Conservation (phyloP, 768 basidiomycete species). For the Dacryopinax primogenitus region DNA sequence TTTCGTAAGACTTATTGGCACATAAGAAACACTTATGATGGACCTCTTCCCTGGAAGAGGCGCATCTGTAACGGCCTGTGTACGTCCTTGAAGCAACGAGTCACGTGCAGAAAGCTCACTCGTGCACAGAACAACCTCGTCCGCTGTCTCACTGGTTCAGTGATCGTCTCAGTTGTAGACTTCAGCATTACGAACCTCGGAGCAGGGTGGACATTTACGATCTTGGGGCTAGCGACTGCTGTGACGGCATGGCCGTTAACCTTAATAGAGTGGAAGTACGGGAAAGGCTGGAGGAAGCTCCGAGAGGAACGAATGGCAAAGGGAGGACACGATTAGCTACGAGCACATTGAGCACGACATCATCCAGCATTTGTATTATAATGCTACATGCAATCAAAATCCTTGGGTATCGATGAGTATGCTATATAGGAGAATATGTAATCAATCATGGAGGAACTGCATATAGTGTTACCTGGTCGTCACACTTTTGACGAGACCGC, state of each 20-base stretch:
- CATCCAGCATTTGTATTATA: neutral
- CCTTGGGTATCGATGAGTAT: neutral
- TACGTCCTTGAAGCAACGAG: neutral
- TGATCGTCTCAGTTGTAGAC: constrained; percentile 9
- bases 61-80: constrained; percentile 23
- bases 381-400: neutral
- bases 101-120: neutral
- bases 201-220: neutral
- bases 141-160: constrained; percentile 18
- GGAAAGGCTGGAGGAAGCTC: neutral
- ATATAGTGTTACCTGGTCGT: neutral
- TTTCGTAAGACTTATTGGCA: neutral
- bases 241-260: neutral
- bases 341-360: neutral
- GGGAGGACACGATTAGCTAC: neutral
- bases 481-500: constrained; percentile 42
- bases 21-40: constrained; percentile 18
- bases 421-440: no score
- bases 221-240: neutral
- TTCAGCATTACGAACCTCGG: neutral
- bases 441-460: neutral
- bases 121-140: constrained; percentile 19
- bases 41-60: constrained; percentile 27
- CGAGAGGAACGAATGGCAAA: neutral
- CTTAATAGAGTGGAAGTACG: neutral